Base-by-base conservation (phyloP, 1,284 basidiomycete genomes). In the Pseudozyma hubeiensis region DNA sequence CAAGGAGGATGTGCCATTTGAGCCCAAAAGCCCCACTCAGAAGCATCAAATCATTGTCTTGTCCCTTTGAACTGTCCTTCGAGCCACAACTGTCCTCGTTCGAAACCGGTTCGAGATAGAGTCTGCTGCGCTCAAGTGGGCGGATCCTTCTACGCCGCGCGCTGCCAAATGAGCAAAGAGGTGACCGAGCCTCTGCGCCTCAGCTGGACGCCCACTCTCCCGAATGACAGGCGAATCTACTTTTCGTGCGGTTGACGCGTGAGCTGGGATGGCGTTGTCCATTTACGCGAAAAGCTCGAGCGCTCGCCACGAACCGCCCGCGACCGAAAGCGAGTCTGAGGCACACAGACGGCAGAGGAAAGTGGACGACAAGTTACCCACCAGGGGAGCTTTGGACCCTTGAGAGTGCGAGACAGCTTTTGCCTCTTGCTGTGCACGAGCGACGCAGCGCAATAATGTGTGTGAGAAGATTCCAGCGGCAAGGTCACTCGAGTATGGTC, bases 241-340 rank as follows among this genome's bases (percentile, higher is more conserved):
- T 59, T 69, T 69, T 64, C 66, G 66, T 57, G 58, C 66, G 66
- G 49, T 45, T 69, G 61, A 69, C 66, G 66, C 66, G 66, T 69
- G 52, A 47, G 17, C 30, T 45, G 13, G 10, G 29, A 35, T 60
- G 57, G 64, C 56, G 56, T 67, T 67, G 66, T 64, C 56, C 35
- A 64, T 69, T 69, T 69, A 63, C 66, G 66, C 66, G 66, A 63
- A 55, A 55, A 41, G 2, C 41, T 35, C 30, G 43, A 41, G 13
- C 29, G 50, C 50, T 43, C 50, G 50, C 40, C 40, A 52, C 50
- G 50, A n/a, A 41, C 39, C 9, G 35, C 9, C 35, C 35, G 35
- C 35, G 35, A 8, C 8, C 9, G 14, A 37, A 37, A 37, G 35
- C 8, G 9, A 14, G 35, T 37, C 9, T 14, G 48, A 41, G 17